Conservation (phyloP, 2,329 filamentous ascomycete genomes). For the Amphichorda felina region DNA sequence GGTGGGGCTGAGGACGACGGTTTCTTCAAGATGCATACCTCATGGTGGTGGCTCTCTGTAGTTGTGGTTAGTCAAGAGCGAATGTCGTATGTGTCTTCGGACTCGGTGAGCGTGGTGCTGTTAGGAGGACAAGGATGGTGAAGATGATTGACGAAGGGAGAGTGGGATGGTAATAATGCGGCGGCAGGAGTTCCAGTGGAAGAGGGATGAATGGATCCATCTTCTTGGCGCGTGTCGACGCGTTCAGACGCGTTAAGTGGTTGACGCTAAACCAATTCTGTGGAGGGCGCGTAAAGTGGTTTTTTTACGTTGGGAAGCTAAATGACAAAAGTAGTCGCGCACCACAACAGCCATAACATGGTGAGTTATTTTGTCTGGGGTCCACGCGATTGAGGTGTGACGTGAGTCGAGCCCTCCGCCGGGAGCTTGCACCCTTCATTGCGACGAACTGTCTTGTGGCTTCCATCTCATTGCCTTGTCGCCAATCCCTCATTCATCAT, state of each 20-base stretch:
- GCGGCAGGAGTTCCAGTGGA: not conserved
- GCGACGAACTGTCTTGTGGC: no score
- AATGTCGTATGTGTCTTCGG: not conserved
- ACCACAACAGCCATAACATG: no score
- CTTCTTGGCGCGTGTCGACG: constrained; percentile 4
- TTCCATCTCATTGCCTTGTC: not conserved
- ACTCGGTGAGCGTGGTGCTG: constrained; percentile 2
- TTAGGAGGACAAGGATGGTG: constrained; percentile 1
- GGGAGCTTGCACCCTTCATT: no score
- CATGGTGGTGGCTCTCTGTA: constrained; percentile 10
- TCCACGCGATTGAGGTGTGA: not conserved
- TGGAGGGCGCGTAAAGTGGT: constrained; percentile 23
- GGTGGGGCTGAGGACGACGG: not conserved
- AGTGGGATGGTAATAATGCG: not conserved
- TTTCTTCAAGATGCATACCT: constrained; percentile 12
- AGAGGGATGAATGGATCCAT: constrained; percentile 1
- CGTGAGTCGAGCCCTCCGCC: not conserved
- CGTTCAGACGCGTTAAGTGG: constrained; percentile 30
- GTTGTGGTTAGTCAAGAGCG: not conserved
- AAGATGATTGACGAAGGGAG: not conserved
- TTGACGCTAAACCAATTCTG: constrained; percentile 15
- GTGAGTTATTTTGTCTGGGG: no score
- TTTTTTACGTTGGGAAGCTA: not conserved
- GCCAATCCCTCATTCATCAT: not conserved
- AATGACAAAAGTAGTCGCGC: no score